Base-by-base conservation (phyloP, 2,329 filamentous ascomycete species). In the Aspergillus bombycis region DNA sequence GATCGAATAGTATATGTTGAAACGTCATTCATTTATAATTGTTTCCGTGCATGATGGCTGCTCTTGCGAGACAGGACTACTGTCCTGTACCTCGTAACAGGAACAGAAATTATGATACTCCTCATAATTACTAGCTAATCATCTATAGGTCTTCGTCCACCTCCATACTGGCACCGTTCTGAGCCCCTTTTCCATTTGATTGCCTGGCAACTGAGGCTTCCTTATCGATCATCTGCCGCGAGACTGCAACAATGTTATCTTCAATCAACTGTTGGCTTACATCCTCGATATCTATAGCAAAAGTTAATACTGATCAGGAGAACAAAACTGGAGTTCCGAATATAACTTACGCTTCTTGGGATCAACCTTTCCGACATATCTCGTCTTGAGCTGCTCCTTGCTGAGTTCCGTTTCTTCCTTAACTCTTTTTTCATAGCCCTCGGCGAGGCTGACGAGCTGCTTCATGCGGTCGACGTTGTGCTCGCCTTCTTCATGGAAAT, bases 171-270 rank as follows among this genome's bases (percentile, higher is more conserved):
- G 83, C 76, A 56, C 78, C 79, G 56, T 76, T 77, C 52, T 89
- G 84, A 43, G 82, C 74, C 16, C 78, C 78, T 71, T 71, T 78
- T 57, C 65, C 74, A 58, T 67, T 78, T 61, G 79, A 78, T 76
- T 64, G 91, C 85, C 80, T 90, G 23, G 94, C 92, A 80, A 96
- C 92, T 6, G 93, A 95, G 4, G 95, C 95, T 80, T 99, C 95
- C 83, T 98, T 98, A 83, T 98, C 95, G 74, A 99, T 98, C 94
- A 99, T 97, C 80, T 98, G 95, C 78, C 94, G 87, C 68, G 93
- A 96, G n/a, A 99, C 94, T 4, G 93, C 92, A 14, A 99, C 95
- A 68, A 99, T 99, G 81, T 99, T 99, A 86, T 99, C 95, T 82
- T 99, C 96, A 74, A 99, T 98, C 68, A 98, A 86, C 78, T 96